These are phyloP conservation scores for Maudiozyma pseudohumilis DNA, from an alignment of 805 yeast genomes.

Conservation along the genomic window DNA sequence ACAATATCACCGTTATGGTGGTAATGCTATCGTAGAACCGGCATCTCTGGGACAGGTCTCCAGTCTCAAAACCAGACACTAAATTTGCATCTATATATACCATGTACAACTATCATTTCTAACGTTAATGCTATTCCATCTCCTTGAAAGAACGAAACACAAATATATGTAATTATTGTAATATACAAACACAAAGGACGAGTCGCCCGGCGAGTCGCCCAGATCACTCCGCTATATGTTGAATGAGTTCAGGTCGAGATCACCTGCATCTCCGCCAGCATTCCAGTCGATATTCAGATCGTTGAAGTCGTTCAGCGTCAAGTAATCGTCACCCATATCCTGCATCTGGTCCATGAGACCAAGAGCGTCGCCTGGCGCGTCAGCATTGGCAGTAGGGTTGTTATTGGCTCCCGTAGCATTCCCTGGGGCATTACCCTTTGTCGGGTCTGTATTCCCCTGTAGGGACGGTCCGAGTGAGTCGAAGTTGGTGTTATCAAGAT, in stretches of 20 bases:
- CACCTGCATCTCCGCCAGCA: slow-evolving; percentile 22
- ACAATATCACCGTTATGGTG: slow-evolving; percentile 90
- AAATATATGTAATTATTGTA: background rate
- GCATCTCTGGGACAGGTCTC: no score
- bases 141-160: background rate
- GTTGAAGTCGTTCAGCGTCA: slow-evolving; percentile 29
- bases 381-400: background rate
- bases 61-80: no score
- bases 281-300: slow-evolving; percentile 30
- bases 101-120: background rate
- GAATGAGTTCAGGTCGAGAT: slow-evolving; percentile 21
- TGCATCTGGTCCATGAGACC: slow-evolving; percentile 6
- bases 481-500: slow-evolving; percentile 23
- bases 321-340: slow-evolving; percentile 24
- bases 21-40: slow-evolving; percentile 31
- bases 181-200: background rate
- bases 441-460: slow-evolving; percentile 1
- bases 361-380: background rate
- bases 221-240: slow-evolving; percentile 11
- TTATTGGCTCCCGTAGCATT: background rate
- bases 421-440: slow-evolving; percentile 5
- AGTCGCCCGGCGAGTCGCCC: no score
- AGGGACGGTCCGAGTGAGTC: slow-evolving; percentile 4
- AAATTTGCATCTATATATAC: slow-evolving; percentile 2
- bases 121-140: background rate